Conservation (phyloP, 495 filamentous ascomycete genomes). For the Cladorrhinum samala region DNA sequence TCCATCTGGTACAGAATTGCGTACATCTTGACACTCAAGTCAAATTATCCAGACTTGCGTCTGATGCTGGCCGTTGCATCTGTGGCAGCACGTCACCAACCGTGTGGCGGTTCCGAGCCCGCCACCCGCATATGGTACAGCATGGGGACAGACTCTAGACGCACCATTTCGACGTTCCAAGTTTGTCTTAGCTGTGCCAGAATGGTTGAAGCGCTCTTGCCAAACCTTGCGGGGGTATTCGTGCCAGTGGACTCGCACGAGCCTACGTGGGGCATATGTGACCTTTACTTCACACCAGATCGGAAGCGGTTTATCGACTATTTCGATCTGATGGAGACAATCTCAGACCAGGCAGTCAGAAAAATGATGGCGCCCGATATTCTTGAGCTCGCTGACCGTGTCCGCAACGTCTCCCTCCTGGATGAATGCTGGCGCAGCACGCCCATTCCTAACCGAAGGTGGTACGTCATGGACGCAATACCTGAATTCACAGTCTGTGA, state of each 20-base stretch:
- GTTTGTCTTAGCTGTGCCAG: slow-evolving; percentile 38
- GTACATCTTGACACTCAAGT: slow-evolving; percentile 37
- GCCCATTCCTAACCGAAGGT: slow-evolving; percentile 23
- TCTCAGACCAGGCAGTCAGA: slow-evolving; percentile 31
- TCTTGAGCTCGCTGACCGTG: slow-evolving; percentile 28
- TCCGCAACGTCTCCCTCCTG: slow-evolving; percentile 27
- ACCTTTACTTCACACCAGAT: slow-evolving; percentile 30
- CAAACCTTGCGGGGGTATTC: slow-evolving; percentile 37
- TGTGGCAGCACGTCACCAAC: slow-evolving; percentile 27
- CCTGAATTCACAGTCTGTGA: slow-evolving; percentile 40
- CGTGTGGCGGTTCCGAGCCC: slow-evolving; percentile 29
- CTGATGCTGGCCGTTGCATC: slow-evolving; percentile 34
- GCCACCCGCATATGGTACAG: slow-evolving; percentile 37
- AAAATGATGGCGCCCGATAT: slow-evolving; percentile 29
- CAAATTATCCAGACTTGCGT: slow-evolving; percentile 31
- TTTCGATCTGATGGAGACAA: slow-evolving; percentile 37
- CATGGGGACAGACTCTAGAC: slow-evolving; percentile 31
- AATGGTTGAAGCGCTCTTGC: slow-evolving; percentile 36
- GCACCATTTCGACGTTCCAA: slow-evolving; percentile 30
- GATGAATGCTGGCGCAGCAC: slow-evolving; percentile 33
- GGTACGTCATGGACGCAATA: slow-evolving; percentile 36
- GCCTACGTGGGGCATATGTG: slow-evolving; percentile 32
- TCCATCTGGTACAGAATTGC: slow-evolving; percentile 43
- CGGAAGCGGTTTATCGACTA: slow-evolving; percentile 40
- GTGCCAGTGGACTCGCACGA: slow-evolving; percentile 31